These are phyloP conservation scores for Artemisia annua DNA, from an alignment of 129 eudicot species.

Conservation along the genomic window DNA sequence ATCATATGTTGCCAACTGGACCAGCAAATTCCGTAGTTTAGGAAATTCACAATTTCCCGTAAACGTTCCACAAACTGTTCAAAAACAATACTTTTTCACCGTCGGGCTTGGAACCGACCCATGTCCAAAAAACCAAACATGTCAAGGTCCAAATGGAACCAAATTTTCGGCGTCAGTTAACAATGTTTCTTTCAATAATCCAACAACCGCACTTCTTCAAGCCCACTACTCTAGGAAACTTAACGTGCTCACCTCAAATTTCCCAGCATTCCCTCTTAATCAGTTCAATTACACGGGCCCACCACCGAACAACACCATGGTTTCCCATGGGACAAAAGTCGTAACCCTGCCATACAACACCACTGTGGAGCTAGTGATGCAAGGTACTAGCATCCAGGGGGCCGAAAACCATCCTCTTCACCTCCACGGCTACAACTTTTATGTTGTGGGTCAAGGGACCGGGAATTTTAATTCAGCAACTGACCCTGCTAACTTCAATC, in stretches of 20 bases:
- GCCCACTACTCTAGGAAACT: constrained; percentile 41
- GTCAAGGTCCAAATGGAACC: constrained; percentile 53
- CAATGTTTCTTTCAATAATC: constrained; percentile 21
- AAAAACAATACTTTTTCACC: constrained; percentile 25
- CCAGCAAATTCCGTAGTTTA: too few relatives aligned
- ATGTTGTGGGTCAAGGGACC: constrained; percentile 47
- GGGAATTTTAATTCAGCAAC: constrained; percentile 41
- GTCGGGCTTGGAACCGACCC: constrained; percentile 39
- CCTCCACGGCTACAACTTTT: constrained; percentile 53
- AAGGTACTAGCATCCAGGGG: constrained; percentile 46
- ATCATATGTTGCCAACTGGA: too few relatives aligned
- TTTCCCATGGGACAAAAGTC: too few relatives aligned
- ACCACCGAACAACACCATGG: too few relatives aligned
- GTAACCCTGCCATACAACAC: too few relatives aligned
- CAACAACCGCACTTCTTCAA: constrained; percentile 51
- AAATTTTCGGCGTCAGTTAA: constrained; percentile 46
- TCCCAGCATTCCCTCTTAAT: constrained; percentile 34
- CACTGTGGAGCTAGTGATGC: constrained; percentile 53
- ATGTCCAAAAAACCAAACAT: constrained; percentile 35
- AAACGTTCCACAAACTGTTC: constrained; percentile 29
- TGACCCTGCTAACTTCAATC: constrained; percentile 45
- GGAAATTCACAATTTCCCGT: constrained; percentile 24
- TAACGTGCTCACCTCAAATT: constrained; percentile 35
- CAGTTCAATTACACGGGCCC: too few relatives aligned
- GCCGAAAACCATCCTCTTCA: constrained; percentile 33